A percentile compares a stretch with the other conserved stretches of the same genome.
Evolutionary conservation across 2,329 filamentous ascomycete genomes (phyloP).

Genomic region (Stachybotrys elegans): DNA sequence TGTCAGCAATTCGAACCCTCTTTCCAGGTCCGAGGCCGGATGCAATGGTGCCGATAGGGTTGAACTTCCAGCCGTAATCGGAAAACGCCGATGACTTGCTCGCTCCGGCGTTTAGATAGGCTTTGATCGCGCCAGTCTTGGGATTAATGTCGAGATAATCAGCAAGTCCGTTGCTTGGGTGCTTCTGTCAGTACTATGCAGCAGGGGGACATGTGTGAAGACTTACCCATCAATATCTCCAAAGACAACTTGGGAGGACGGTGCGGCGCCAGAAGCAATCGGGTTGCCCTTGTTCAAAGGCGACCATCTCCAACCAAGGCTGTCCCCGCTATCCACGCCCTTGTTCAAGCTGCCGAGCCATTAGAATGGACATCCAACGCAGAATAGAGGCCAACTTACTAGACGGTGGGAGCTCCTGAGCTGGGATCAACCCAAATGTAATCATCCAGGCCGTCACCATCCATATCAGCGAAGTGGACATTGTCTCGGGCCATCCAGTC

Average conservation of each 20-base stretch:
- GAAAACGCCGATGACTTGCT: no score
- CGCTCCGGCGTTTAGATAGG: slow-evolving; percentile 2
- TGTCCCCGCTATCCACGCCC: not conserved
- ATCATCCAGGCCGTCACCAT: slow-evolving; percentile 10
- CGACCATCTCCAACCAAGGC: slow-evolving; percentile 5
- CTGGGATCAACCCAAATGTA: slow-evolving; percentile 12
- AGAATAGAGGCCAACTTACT: no score
- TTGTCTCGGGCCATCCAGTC: slow-evolving; percentile 7
- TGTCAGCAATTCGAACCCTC: slow-evolving; percentile 14
- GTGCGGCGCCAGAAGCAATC: slow-evolving; percentile 8
- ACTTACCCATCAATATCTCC: slow-evolving; percentile 11
- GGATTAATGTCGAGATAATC: slow-evolving; percentile 10
- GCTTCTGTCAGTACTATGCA: not conserved
- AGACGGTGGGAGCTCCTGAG: slow-evolving; percentile 5
- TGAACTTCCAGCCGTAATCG: slow-evolving; percentile 1
- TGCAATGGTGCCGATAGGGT: slow-evolving; percentile 8
- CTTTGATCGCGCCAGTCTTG: slow-evolving; percentile 6
- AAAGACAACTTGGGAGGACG: slow-evolving; percentile 7
- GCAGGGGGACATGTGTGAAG: not conserved
- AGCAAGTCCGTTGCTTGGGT: slow-evolving; percentile 6
- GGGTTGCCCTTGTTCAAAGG: slow-evolving; percentile 5
- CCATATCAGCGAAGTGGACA: slow-evolving; percentile 11
- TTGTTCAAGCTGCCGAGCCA: not conserved
- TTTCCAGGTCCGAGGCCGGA: slow-evolving; percentile 10
- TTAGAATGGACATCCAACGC: no score